Percentiles rank a stretch among this genome's conserved stretches.
These are phyloP conservation scores for Ceratobasidium sp. DNA, from an alignment of 1,284 basidiomycete genomes.

Conservation along the genomic window DNA sequence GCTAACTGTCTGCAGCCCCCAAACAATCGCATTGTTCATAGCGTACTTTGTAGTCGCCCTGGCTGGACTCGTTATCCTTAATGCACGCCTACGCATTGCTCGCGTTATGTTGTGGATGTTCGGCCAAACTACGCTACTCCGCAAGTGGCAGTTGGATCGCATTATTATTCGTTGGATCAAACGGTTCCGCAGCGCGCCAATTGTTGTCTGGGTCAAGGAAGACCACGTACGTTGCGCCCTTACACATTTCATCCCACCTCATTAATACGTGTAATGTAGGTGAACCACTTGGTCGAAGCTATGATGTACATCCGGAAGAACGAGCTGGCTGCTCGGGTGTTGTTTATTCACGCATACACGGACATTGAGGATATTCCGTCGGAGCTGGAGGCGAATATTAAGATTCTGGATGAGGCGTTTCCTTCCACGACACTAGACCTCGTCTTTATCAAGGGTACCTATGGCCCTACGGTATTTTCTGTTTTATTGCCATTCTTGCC, in stretches of 20 bases:
- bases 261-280: slow-evolving; percentile 57
- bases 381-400: slow-evolving; percentile 56
- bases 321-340: slow-evolving; percentile 75
- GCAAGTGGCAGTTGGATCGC: slow-evolving; percentile 61
- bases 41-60: slow-evolving; percentile 68
- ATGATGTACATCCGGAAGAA: slow-evolving; percentile 74
- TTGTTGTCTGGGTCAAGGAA: slow-evolving; percentile 70
- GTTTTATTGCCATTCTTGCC: background rate
- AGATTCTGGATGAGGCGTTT: slow-evolving; percentile 51
- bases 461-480: slow-evolving; percentile 45
- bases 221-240: slow-evolving; percentile 69
- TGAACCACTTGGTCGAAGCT: slow-evolving; percentile 73
- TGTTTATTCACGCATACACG: slow-evolving; percentile 74
- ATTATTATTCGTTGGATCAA: slow-evolving; percentile 64
- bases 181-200: slow-evolving; percentile 65
- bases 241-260: slow-evolving; percentile 2
- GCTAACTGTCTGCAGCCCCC: slow-evolving; percentile 23
- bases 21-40: slow-evolving; percentile 66
- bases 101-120: slow-evolving; percentile 73
- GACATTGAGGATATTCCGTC: slow-evolving; percentile 60
- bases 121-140: slow-evolving; percentile 66
- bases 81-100: slow-evolving; percentile 67
- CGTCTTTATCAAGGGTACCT: slow-evolving; percentile 49
- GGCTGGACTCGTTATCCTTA: slow-evolving; percentile 63
- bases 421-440: slow-evolving; percentile 49